Evolutionary conservation across 805 yeast genomes (phyloP), one percentile per base, ranked within the genome.

Genomic region (Cyberlindnera suaveolens): DNA sequence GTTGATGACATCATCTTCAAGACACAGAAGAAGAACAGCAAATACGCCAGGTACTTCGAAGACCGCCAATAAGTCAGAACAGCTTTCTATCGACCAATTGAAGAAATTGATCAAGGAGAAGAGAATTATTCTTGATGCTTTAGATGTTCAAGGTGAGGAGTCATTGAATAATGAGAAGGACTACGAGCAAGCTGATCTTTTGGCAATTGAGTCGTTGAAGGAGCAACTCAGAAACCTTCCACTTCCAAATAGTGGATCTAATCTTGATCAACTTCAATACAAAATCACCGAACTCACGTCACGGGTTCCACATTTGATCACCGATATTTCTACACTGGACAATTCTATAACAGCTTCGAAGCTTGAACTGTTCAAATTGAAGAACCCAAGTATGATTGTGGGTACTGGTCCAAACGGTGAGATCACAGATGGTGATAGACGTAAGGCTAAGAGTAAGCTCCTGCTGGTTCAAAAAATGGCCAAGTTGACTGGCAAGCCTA

Each of bases 361-460:
- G 53, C 65, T 85, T 36, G 84, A 82, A 52, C 53, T 83, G 10
- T 78, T 75, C 57, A 78, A 81, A 52, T 60, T 73, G 49, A 77
- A 77, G 47, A 76, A 84, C 53, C 96, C 96, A 10, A 73, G 78
- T 1, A 70, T 78, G 4, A 70, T 87, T 61, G 68, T 72, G 18
- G 97, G 96, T 2, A 78, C 91, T 8, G 98, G 97, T 2, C 83
- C 88, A 32, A 78, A 83, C 56, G 97, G 97, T 10, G 78, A 79
- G 49, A 74, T 88, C 9, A 89, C 96, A 3, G 96, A 86, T 19
- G 64, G 76, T 7, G 97, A 90, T 58, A 75, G 85, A 45, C 75
- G 84, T 44, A 84, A 85, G 54, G 90, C 90, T 36, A 81, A 77
- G 52, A 80, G 87, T 35, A 82, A 85, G 58, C 90, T 90, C 33